Percentiles rank a stretch among this genome's conserved stretches.
phyloP scores from a whole-genome alignment of 805 yeast genomes.

The Komagataella kurtzmanii region DNA sequence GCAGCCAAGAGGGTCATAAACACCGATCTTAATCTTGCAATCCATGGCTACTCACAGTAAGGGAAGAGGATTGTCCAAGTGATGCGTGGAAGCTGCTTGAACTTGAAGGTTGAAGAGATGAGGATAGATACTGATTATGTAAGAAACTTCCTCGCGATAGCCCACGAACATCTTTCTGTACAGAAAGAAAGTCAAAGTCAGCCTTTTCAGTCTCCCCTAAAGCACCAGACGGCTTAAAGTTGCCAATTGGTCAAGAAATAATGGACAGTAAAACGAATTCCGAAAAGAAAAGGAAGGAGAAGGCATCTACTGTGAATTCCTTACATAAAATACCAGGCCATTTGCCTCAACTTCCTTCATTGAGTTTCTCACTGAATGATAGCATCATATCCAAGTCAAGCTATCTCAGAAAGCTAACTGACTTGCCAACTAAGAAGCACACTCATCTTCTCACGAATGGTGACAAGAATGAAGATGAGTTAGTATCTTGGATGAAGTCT shows the following conservation, averaged over 20 bases:
- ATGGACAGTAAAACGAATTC: background rate
- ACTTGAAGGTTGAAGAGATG: background rate
- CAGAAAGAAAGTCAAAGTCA: background rate
- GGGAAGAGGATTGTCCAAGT: background rate
- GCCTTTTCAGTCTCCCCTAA: background rate
- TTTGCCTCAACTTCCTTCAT: background rate
- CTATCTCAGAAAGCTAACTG: background rate
- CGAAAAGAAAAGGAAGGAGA: background rate
- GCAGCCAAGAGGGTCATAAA: background rate
- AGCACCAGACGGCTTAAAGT: background rate
- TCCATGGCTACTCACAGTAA: background rate
- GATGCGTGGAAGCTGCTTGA: background rate
- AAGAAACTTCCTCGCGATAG: background rate
- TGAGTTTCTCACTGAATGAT: background rate
- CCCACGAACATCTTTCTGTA: background rate
- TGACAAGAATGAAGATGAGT: conserved; percentile 6
- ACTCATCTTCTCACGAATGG: background rate
- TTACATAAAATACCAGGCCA: background rate
- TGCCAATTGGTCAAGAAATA: background rate
- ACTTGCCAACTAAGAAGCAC: background rate
- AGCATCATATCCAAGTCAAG: background rate
- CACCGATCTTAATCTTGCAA: background rate
- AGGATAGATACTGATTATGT: background rate
- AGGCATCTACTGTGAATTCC: background rate
- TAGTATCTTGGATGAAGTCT: conserved; percentile 19